Evolutionary conservation across 2,329 filamentous ascomycete genomes (phyloP).

Genomic region (Exophiala xenobiotica): DNA sequence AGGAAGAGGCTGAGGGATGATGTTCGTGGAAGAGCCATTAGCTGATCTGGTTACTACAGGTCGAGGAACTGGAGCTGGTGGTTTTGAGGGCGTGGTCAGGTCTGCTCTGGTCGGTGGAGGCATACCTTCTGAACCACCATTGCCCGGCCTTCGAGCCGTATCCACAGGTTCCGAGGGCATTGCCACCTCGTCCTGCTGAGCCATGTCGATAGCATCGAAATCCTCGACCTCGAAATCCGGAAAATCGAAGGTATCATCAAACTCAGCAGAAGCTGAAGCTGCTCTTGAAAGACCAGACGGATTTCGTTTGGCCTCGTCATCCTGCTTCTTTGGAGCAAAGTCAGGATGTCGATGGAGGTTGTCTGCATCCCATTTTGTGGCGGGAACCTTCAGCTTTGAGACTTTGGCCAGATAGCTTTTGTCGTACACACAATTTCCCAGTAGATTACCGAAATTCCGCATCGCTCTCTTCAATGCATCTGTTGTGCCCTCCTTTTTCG

Average conservation of each 20-base stretch:
- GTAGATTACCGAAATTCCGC: slow-evolving; percentile 88
- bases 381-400: slow-evolving; percentile 80
- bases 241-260: slow-evolving; percentile 38
- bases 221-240: slow-evolving; percentile 74
- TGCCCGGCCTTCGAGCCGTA: slow-evolving; percentile 25
- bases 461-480: slow-evolving; percentile 88
- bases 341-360: slow-evolving; percentile 79
- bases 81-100: slow-evolving; percentile 26
- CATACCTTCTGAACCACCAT: slow-evolving; percentile 18
- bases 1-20: slow-evolving; percentile 22
- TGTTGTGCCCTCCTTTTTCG: slow-evolving; percentile 96
- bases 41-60: slow-evolving; percentile 1
- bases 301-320: slow-evolving; percentile 41
- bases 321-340: slow-evolving; percentile 62
- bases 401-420: slow-evolving; percentile 89
- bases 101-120: slow-evolving; percentile 11
- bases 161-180: slow-evolving; percentile 45
- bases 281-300: slow-evolving; percentile 6
- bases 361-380: slow-evolving; percentile 74
- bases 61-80: slow-evolving; percentile 10
- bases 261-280: slow-evolving; percentile 10
- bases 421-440: slow-evolving; percentile 99
- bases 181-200: slow-evolving; percentile 74
- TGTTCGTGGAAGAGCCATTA: neutral
- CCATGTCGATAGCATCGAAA: slow-evolving; percentile 67